Conservation (phyloP, 2,329 filamentous ascomycete species). For the Hansfordia pulvinata region DNA sequence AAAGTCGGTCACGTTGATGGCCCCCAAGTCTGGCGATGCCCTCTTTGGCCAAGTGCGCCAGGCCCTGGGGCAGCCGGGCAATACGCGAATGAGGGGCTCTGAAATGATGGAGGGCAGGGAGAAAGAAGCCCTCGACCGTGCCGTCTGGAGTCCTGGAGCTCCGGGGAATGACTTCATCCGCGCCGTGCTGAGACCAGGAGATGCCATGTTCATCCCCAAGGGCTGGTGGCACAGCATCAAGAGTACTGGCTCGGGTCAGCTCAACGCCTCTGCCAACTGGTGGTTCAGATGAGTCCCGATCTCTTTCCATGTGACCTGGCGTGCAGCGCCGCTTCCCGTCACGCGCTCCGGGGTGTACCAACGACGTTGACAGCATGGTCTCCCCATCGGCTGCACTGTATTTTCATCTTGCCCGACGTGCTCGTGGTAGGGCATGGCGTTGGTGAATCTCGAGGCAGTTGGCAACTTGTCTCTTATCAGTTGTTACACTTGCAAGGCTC, state of each 20-base stretch:
- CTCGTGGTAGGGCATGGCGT: too few relatives aligned
- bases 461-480: too few relatives aligned
- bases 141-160: slow-evolving; percentile 47
- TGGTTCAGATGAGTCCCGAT: slow-evolving; percentile 67
- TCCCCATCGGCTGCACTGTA: too few relatives aligned
- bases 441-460: too few relatives aligned
- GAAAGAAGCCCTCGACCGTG: slow-evolving; percentile 48
- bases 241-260: slow-evolving; percentile 34
- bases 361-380: too few relatives aligned
- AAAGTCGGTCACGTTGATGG: slow-evolving; percentile 63
- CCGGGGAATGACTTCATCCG: slow-evolving; percentile 17
- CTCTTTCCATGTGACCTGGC: too few relatives aligned
- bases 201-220: slow-evolving; percentile 65
- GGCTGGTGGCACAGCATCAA: slow-evolving; percentile 83
- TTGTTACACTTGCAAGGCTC: too few relatives aligned
- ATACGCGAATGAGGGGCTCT: slow-evolving; percentile 49
- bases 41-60: slow-evolving; percentile 45
- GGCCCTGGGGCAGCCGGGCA: slow-evolving; percentile 22
- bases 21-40: slow-evolving; percentile 45
- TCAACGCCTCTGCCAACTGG: slow-evolving; percentile 51
- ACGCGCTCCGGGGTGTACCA: too few relatives aligned
- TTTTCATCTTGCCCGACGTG: too few relatives aligned
- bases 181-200: slow-evolving; percentile 45
- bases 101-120: slow-evolving; percentile 89
- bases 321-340: too few relatives aligned